These are phyloP conservation scores for Daldinia decipiens DNA, from an alignment of 495 filamentous ascomycete species.

Conservation along the genomic window DNA sequence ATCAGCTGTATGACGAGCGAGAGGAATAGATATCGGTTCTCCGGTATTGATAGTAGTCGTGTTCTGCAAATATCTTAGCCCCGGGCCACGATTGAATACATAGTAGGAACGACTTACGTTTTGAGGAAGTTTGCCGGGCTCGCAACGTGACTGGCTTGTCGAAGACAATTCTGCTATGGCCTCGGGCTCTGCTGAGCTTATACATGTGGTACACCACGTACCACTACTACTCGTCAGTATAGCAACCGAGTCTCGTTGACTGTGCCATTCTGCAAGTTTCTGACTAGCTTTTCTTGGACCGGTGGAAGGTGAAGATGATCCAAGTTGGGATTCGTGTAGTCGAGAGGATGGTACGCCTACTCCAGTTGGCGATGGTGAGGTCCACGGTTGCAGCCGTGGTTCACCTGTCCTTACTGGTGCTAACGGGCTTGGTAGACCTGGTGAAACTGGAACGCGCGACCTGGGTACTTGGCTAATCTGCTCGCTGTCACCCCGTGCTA, in stretches of 20 bases:
- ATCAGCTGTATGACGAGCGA: background rate
- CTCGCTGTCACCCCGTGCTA: background rate
- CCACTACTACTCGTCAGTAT: slow-evolving; percentile 2
- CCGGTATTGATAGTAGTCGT: background rate
- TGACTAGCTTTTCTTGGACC: background rate
- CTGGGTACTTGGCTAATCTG: background rate
- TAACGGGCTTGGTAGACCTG: background rate
- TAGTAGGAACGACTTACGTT: slow-evolving; percentile 13
- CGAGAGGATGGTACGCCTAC: background rate
- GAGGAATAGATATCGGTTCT: background rate
- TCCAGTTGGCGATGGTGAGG: background rate
- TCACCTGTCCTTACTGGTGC: background rate
- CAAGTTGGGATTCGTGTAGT: background rate
- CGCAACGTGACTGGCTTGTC: background rate
- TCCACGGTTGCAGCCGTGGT: background rate
- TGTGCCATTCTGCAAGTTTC: slow-evolving; percentile 1
- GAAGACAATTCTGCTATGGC: background rate
- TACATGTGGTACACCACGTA: background rate
- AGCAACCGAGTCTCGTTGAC: slow-evolving; percentile 6
- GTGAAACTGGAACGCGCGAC: slow-evolving; percentile 14
- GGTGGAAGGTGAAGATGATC: background rate
- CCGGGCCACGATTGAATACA: too few relatives aligned
- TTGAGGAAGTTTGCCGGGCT: background rate
- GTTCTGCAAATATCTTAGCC: slow-evolving; percentile 25
- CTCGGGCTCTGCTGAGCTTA: background rate